Base-by-base conservation (phyloP, 257 asterid genomes). In the Ilex aquifolium region DNA sequence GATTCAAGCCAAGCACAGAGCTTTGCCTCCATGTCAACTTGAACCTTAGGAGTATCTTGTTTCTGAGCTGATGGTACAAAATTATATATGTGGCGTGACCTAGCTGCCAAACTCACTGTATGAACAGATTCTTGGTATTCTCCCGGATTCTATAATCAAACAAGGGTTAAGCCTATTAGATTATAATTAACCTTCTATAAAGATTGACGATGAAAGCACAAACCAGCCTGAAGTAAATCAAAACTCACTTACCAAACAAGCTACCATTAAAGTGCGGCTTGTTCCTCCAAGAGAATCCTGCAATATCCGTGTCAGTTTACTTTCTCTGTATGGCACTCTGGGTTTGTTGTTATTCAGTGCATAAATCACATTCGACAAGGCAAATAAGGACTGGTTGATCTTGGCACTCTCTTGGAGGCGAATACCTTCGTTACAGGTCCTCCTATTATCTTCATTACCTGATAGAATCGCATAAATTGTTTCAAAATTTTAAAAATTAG, bases 201-300 rank as follows among this genome's bases (percentile, higher is more conserved):
- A 57, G 7, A 61, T 32, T 16, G 2, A 66, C 13, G 49, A 36
- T 7, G 8, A 36, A 36, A 46, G 52, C 15, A 46, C 2, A 7
- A 46, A 46, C n/a, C 52, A 46, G 39, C 5, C 58, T 64, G 27
- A 21, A 21, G 1, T 21, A 21, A 21, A 21, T 21, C 27, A 21
- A 21, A 21, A 21, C 27, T 21, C 27, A 15, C 70, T 17, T 85
- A 92, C 99, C 94, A 89, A 76, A 71, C 99, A 92, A 60, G 97
- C 90, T 5, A 92, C 76, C 97, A 92, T 89, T 54, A 92, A 81
- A 60, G 97, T 83, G 42, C 80, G 86, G 31, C 95, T 88, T 57
- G 83, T 83, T 76, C 97, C 93, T 62, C 98, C 98, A 49, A 92
- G 95, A 65, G 98, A 92, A 76, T 89, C 97, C 71, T 92, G 98